These are phyloP conservation scores for Pisolithus microcarpus DNA, from an alignment of 768 basidiomycete genomes.

Conservation along the genomic window DNA sequence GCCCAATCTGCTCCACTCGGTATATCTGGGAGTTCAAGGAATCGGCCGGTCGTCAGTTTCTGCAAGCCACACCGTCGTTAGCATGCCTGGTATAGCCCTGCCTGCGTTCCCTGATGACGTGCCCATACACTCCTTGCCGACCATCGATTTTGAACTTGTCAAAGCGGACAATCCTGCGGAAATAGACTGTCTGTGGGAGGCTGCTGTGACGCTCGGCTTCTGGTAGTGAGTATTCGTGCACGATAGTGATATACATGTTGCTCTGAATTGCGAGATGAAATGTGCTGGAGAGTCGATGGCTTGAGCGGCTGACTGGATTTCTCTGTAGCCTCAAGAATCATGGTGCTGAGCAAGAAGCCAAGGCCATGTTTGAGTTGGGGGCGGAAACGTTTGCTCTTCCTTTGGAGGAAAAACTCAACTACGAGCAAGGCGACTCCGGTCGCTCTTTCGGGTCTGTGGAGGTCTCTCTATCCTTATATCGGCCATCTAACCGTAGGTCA, in stretches of 20 bases:
- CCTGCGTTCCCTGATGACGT: conserved; percentile 42
- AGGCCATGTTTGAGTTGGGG: conserved; percentile 38
- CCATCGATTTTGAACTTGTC: conserved; percentile 39
- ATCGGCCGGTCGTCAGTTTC: no score
- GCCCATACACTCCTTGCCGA: conserved; percentile 37
- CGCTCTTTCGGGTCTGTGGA: conserved; percentile 32
- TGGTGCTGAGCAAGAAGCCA: conserved; percentile 29
- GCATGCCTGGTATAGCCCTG: conserved; percentile 26
- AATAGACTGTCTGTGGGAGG: conserved; percentile 38
- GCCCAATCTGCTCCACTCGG: no score
- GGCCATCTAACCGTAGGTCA: conserved; percentile 6
- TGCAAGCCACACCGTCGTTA: no score
- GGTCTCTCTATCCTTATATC: background rate
- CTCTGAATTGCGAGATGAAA: no score
- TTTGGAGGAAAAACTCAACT: conserved; percentile 36
- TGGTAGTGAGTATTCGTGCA: conserved; percentile 39
- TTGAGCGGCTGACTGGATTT: background rate
- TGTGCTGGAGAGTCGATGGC: background rate
- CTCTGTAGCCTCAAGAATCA: conserved; percentile 37
- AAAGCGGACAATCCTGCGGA: conserved; percentile 30
- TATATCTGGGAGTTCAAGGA: no score
- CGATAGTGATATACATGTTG: no score
- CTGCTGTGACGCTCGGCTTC: conserved; percentile 43
- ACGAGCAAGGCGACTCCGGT: conserved; percentile 37
- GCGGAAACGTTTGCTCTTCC: conserved; percentile 34